phyloP scores from a whole-genome alignment of 106 monocot species.

The Dioscorea dumetorum region DNA sequence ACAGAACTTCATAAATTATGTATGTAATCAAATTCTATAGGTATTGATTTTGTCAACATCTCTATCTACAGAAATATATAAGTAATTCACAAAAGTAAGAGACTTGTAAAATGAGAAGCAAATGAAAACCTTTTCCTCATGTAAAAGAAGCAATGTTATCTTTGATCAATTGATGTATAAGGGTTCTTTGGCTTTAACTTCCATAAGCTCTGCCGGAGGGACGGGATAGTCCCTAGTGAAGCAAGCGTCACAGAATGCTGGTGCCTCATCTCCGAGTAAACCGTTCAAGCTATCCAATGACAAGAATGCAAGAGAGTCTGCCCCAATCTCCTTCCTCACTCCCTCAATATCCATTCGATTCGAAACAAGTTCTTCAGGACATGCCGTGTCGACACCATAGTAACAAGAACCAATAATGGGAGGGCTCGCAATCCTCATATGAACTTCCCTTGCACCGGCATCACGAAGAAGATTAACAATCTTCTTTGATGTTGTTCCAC shows the following conservation, averaged over 20 bases:
- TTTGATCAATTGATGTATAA: neutral
- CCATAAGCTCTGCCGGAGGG: constrained; percentile 20
- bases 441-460: constrained; percentile 84
- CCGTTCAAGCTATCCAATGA: constrained; percentile 31
- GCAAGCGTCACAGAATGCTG: constrained; percentile 58
- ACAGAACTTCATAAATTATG: no score
- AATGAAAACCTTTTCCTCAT: neutral
- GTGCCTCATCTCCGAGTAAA: constrained; percentile 31
- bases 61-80: no score
- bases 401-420: constrained; percentile 82
- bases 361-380: constrained; percentile 49
- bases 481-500: constrained; percentile 83
- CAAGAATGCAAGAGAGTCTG: constrained; percentile 57
- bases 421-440: constrained; percentile 85
- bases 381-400: constrained; percentile 85
- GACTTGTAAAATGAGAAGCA: neutral
- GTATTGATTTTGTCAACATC: no score
- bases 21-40: no score
- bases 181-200: neutral
- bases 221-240: constrained; percentile 56
- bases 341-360: constrained; percentile 63
- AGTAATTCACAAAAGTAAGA: no score
- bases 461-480: constrained; percentile 65
- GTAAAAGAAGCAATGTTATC: neutral
- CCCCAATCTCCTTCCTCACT: constrained; percentile 40